Evolutionary conservation across 129 eudicot species (phyloP).

Genomic region (Erigeron canadensis): DNA sequence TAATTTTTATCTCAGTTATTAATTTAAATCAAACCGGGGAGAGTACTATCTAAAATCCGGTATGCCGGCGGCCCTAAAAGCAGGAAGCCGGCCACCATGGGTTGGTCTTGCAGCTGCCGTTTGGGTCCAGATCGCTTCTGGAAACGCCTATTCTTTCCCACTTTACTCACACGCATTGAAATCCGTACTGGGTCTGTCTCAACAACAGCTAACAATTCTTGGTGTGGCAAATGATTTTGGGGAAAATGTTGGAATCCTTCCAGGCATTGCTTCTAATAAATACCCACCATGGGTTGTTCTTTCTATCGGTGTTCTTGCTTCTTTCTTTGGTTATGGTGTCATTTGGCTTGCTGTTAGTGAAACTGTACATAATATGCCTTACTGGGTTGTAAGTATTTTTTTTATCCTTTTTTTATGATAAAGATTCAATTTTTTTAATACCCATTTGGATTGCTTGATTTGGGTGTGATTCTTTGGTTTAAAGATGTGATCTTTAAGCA

Average conservation of each 20-base stretch:
- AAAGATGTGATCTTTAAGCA: not conserved
- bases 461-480: not conserved
- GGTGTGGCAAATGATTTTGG: slow-evolving; percentile 96
- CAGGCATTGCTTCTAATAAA: slow-evolving; percentile 82
- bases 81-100: slow-evolving; percentile 94
- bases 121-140: slow-evolving; percentile 87
- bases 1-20: no score
- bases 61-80: slow-evolving; percentile 53
- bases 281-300: slow-evolving; percentile 89
- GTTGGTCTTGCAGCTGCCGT: slow-evolving; percentile 95
- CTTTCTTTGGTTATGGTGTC: slow-evolving; percentile 85
- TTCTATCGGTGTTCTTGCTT: slow-evolving; percentile 54
- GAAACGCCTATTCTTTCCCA: slow-evolving; percentile 75
- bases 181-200: slow-evolving; percentile 69
- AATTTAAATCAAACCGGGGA: no score
- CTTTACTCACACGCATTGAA: slow-evolving; percentile 64
- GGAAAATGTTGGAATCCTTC: slow-evolving; percentile 83
- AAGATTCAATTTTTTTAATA: not conserved
- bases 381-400: slow-evolving; percentile 69
- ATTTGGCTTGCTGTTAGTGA: slow-evolving; percentile 91
- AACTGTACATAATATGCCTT: slow-evolving; percentile 74
- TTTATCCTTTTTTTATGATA: not conserved
- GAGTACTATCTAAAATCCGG: not conserved
- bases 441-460: not conserved
- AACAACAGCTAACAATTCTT: slow-evolving; percentile 75